Base-by-base conservation (phyloP, 179 eudicot genomes). In the Patellifolia procumbens region DNA sequence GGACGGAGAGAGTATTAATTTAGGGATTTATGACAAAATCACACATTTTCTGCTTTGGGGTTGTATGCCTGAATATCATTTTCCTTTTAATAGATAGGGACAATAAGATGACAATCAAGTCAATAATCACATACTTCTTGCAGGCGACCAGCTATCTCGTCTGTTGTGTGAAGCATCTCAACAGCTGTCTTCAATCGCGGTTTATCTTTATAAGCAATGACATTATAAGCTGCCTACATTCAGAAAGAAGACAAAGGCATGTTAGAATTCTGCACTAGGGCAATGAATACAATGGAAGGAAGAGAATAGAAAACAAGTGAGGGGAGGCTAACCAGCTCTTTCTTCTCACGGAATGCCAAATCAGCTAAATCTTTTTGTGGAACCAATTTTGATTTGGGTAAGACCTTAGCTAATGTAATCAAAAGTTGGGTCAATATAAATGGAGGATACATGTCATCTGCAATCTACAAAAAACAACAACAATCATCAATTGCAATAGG, bases 381-480 rank as follows among this genome's bases (percentile, higher is more conserved):
- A 82, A 95, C 98, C 75, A 95, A 83, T 86, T 95, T 95, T 24
- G 82, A 76, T 72, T 81, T 87, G 63, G 99, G 99, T 66, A 95
- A 81, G 68, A 89, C 67, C 80, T 88, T 90, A 45, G 98, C 89
- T 63, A 95, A 10, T 39, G 91, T 82, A 64, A 87, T 87, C 66
- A 95, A 85, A 72, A 93, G 24, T 81, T 91, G 83, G 17, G 88
- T 84, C 82, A 95, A 63, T 48, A 88, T 53, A 88, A 86, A 83
- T 64, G 98, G 89, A 16, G 98, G 99, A 77, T 83, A 88, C 88
- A 95, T 82, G 81, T 89, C 94, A 86, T 91, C 98, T 83, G 99
- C 93, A 82, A 95, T 93, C 99, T 96, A 81, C 75, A 82, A 49
- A 64, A 61, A 77, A 46, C 26, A 39, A 63, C 68, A 52, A 55